Conservation (phyloP, 23 red algal genomes). For the Cyanidiococcus yangmingshanensis region DNA sequence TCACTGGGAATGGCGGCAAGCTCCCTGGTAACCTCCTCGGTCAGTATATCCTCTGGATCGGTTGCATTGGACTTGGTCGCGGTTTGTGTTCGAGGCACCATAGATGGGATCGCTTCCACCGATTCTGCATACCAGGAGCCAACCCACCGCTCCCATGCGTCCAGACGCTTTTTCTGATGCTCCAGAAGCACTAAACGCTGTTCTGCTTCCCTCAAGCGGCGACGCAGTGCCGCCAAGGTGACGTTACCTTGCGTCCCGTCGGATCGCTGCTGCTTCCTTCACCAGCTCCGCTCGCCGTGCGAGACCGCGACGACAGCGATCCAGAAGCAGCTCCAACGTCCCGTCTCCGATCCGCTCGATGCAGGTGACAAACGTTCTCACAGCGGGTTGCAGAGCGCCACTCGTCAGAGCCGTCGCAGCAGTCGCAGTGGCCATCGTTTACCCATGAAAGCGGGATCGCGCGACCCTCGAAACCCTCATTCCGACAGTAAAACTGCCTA, state of each 20-base stretch:
- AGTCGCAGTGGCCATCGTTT: slow-evolving; percentile 77
- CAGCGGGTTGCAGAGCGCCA: slow-evolving; percentile 24
- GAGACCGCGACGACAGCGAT: background rate
- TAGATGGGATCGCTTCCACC: background rate
- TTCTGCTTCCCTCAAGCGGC: background rate
- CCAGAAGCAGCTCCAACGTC: slow-evolving; percentile 15
- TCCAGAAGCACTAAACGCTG: background rate
- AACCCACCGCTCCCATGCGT: background rate
- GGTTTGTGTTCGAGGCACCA: background rate
- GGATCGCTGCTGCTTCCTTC: background rate
- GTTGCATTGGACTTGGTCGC: background rate
- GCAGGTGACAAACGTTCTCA: slow-evolving; percentile 34
- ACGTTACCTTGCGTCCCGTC: background rate
- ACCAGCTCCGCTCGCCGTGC: background rate
- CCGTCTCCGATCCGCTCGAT: background rate
- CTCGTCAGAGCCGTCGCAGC: slow-evolving; percentile 96
- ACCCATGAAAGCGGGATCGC: slow-evolving; percentile 37
- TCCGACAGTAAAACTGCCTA: slow-evolving; percentile 19
- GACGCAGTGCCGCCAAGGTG: background rate
- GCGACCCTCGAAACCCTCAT: background rate
- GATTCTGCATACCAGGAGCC: background rate
- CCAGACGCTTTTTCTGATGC: background rate
- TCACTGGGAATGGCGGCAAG: background rate
- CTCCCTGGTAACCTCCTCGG: background rate
- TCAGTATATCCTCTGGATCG: background rate